Percentiles rank a stretch among this genome's conserved stretches.
phyloP scores from a whole-genome alignment of 2,329 filamentous ascomycete genomes.

The Zymoseptoria brevis region DNA sequence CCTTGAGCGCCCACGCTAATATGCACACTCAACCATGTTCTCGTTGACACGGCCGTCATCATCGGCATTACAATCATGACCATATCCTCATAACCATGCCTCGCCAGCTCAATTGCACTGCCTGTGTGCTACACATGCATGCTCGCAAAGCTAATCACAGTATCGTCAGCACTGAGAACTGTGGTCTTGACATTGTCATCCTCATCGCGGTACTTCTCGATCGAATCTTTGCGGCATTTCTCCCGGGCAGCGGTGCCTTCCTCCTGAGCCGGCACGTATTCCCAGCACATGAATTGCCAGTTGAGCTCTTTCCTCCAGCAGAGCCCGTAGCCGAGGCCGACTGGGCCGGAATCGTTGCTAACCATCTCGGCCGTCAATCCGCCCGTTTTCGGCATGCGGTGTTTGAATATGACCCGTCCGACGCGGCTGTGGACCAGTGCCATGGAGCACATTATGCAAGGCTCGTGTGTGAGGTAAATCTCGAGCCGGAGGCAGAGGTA shows the following conservation, averaged over 20 bases:
- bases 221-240: constrained; percentile 16
- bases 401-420: constrained; percentile 71
- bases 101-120: constrained; percentile 24
- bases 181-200: constrained; percentile 11
- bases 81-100: constrained; percentile 26
- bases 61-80: constrained; percentile 6
- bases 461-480: constrained; percentile 90
- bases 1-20: constrained; percentile 1
- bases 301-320: constrained; percentile 69
- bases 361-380: constrained; percentile 66
- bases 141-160: constrained; percentile 29
- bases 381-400: constrained; percentile 71
- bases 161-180: constrained; percentile 24
- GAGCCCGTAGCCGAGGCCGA: constrained; percentile 48
- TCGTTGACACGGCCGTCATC: neutral
- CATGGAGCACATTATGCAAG: constrained; percentile 96
- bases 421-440: constrained; percentile 90
- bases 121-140: constrained; percentile 31
- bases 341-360: constrained; percentile 30
- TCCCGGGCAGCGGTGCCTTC: constrained; percentile 16
- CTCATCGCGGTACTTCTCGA: constrained; percentile 17
- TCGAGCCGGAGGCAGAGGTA: constrained; percentile 93
- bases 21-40: neutral
- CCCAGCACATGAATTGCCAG: constrained; percentile 78
- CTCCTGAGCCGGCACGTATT: constrained; percentile 38